Conservation (phyloP, 140 eudicot genomes). For the Stevia rebaudiana region DNA sequence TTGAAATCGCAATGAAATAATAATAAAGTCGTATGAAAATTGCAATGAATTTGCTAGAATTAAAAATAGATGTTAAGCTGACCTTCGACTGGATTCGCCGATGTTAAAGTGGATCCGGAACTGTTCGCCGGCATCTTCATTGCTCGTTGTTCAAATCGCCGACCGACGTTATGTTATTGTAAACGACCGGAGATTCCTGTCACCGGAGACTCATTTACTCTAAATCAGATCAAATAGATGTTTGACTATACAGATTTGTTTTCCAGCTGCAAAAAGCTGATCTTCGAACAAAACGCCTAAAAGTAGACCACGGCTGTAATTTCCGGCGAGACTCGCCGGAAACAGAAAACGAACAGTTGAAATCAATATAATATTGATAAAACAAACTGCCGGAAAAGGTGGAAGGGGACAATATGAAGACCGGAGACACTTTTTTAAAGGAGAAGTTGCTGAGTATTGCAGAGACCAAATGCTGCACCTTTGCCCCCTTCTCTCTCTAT, state of each 20-base stretch:
- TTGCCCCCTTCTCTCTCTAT: conserved; percentile 17
- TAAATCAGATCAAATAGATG: conserved; percentile 9
- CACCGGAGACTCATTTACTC: conserved; percentile 24
- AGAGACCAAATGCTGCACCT: conserved; percentile 64
- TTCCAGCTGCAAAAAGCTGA: conserved; percentile 2
- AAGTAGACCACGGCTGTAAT: neutral
- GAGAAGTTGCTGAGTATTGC: conserved; percentile 44
- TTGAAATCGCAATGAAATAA: neutral
- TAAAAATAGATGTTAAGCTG: no score
- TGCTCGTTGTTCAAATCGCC: conserved; percentile 9
- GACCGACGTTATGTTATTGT: neutral
- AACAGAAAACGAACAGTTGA: conserved; percentile 1
- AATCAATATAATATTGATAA: neutral
- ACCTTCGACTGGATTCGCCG: conserved; percentile 61
- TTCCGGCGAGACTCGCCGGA: conserved; percentile 34
- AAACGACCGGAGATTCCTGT: conserved; percentile 15
- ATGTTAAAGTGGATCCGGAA: conserved; percentile 48
- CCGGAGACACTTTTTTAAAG: conserved; percentile 41
- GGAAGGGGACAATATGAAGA: conserved; percentile 38
- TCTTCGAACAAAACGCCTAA: conserved; percentile 5
- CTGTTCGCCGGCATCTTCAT: conserved; percentile 51
- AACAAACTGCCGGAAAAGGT: conserved; percentile 24
- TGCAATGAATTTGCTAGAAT: no score
- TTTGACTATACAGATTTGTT: conserved; percentile 1
- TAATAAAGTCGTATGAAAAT: neutral